Conservation (phyloP, 208 protist genomes). For the Acanthamoeba sp. region DNA sequence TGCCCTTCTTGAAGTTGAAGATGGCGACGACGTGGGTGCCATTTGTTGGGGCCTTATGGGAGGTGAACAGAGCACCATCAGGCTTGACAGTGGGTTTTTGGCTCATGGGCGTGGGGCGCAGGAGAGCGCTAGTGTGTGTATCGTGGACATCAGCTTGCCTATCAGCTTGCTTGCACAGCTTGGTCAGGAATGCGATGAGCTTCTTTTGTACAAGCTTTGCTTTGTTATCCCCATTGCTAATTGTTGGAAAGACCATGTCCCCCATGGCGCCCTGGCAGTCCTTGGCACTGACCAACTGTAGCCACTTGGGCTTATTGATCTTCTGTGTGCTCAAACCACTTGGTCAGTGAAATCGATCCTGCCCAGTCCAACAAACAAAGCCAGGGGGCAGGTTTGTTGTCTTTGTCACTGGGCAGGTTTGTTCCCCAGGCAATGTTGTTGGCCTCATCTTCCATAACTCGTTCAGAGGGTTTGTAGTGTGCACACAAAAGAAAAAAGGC, state of each 20-base stretch:
- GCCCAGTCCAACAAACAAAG: slow-evolving; percentile 23
- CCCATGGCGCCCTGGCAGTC: background rate
- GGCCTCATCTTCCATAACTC: no score
- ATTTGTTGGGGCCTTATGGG: background rate
- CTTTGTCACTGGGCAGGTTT: background rate
- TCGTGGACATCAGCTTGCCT: background rate
- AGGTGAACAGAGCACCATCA: background rate
- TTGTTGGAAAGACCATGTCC: background rate
- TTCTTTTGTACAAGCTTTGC: background rate
- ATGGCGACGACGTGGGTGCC: slow-evolving; percentile 4
- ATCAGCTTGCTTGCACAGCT: background rate
- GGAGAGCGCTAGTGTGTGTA: background rate
- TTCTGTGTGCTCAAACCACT: background rate
- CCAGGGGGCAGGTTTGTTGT: background rate
- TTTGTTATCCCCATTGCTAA: background rate
- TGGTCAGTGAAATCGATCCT: background rate
- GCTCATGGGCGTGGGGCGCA: background rate
- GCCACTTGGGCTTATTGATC: background rate
- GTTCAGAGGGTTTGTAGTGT: no score
- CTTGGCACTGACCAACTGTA: background rate
- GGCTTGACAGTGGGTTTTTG: slow-evolving; percentile 7
- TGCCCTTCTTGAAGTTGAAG: slow-evolving; percentile 51
- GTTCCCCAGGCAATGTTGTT: slow-evolving; percentile 20
- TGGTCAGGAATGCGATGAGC: background rate
- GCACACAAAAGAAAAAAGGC: no score